A percentile compares a stretch with the other conserved stretches of the same genome.
These are phyloP conservation scores for Yamadazyma trypodendri DNA, from an alignment of 1,139 yeast genomes.

Conservation along the genomic window DNA sequence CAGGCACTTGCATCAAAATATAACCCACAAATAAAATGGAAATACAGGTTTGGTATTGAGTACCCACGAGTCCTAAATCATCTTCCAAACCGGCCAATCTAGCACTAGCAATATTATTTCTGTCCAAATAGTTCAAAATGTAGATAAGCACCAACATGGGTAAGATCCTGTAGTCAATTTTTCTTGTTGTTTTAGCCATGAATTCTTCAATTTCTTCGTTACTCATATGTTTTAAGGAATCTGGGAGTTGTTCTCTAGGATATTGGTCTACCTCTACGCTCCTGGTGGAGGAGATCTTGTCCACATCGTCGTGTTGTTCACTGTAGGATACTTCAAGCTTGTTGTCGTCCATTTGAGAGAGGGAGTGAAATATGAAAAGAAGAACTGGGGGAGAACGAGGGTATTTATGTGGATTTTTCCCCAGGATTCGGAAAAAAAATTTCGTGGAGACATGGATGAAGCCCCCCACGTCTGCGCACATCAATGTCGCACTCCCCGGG, in stretches of 20 bases:
- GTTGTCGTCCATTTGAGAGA: constrained; percentile 3
- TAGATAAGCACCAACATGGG: constrained; percentile 57
- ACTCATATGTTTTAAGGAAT: constrained; percentile 29
- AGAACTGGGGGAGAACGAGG: background rate
- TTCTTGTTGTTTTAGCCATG: constrained; percentile 43
- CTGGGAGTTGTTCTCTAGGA: constrained; percentile 23
- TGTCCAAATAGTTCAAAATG: constrained; percentile 54
- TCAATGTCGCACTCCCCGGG: too few species aligned
- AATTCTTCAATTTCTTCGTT: constrained; percentile 36
- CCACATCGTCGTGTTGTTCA: constrained; percentile 5
- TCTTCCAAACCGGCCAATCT: constrained; percentile 55
- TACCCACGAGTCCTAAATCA: constrained; percentile 48
- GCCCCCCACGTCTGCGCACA: background rate
- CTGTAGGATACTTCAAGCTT: constrained; percentile 8
- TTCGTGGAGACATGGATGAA: constrained; percentile 1
- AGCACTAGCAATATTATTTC: constrained; percentile 63
- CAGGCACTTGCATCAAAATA: constrained; percentile 59
- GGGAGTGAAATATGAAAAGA: background rate
- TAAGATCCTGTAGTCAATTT: constrained; percentile 52
- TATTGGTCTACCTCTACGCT: background rate
- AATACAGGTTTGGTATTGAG: constrained; percentile 55
- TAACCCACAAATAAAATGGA: constrained; percentile 63
- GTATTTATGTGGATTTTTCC: background rate
- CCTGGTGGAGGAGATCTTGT: background rate
- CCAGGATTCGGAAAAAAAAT: constrained; percentile 1